Percentiles rank a stretch among this genome's conserved stretches.
phyloP scores from a whole-genome alignment of 306 rosid species.

The Sophora flavescens region DNA sequence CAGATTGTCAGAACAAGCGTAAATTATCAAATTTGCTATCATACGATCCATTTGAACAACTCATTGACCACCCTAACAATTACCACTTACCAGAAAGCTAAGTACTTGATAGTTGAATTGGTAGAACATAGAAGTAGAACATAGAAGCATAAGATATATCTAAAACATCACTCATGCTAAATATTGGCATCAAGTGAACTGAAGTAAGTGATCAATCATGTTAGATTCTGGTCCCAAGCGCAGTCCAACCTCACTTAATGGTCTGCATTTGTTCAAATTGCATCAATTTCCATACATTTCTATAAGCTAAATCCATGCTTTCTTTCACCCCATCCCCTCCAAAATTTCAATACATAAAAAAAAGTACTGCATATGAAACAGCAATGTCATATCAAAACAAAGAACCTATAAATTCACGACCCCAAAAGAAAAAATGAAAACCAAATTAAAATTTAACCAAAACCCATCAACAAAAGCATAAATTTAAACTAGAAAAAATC shows the following conservation, averaged over 20 bases:
- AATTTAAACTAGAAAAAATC: constrained; percentile 14
- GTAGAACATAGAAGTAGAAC: neutral
- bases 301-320: neutral
- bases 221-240: neutral
- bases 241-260: neutral
- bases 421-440: neutral
- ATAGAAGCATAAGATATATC: neutral
- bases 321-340: neutral
- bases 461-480: neutral
- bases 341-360: no score
- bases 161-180: neutral
- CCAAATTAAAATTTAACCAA: neutral
- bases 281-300: neutral
- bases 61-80: neutral
- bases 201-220: constrained; percentile 8
- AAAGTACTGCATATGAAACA: neutral
- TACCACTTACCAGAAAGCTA: neutral
- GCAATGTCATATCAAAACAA: constrained; percentile 2
- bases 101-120: neutral
- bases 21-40: neutral
- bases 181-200: neutral
- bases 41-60: constrained; percentile 13
- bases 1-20: neutral
- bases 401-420: neutral
- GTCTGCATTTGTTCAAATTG: neutral